Evolutionary conservation across 2,329 filamentous ascomycete genomes (phyloP), one percentile per base, ranked within the genome.

Genomic region (Stachybotrys elegans): DNA sequence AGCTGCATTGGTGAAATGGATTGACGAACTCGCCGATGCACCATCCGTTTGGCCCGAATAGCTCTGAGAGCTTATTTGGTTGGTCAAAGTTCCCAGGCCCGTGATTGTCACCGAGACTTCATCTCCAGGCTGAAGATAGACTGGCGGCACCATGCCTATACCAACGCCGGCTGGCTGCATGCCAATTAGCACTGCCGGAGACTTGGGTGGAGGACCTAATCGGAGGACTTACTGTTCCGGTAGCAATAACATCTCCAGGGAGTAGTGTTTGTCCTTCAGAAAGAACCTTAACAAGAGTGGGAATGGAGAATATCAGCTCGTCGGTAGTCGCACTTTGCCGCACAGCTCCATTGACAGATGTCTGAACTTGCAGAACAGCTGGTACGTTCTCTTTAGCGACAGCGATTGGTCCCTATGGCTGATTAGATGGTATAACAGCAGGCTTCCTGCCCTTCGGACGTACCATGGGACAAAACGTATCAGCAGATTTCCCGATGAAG

Each of bases 381-480:
- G 71, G 66, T 2, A 79, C 59, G n/a, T 65, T 51, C 23, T 61
- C 56, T 36, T 67, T 67, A 8, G 72, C 71, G 3, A 78, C 69
- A 7, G 75, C 74, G 20, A 78, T 64, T 0, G 75, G 75, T 1
- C 75, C 76, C 65, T 71, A 22, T 34, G 14, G 6, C 6, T 14
- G 12, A 14, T 40, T 40, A 25, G 20, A 5, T 40, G 22, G 32
- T 23, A 35, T 27, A 9, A 20, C 21, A 14, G 25, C 17, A 12
- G 11, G 36, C 14, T 22, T 21, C 5, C 11, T 29, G n/a, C n/a
- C n/a, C n/a, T n/a, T n/a, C n/a, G n/a, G n/a, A 43, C 49, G 40
- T 48, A 72, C 70, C 63, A 79, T 78, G 1, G 75, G 75, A 48
- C 75, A 79, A 49, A 73, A 79, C 0, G 73, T 77, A 53, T 80